Evolutionary conservation across 202 grass and related monocot genomes (phyloP).

Genomic region (Carex sylvatica): DNA sequence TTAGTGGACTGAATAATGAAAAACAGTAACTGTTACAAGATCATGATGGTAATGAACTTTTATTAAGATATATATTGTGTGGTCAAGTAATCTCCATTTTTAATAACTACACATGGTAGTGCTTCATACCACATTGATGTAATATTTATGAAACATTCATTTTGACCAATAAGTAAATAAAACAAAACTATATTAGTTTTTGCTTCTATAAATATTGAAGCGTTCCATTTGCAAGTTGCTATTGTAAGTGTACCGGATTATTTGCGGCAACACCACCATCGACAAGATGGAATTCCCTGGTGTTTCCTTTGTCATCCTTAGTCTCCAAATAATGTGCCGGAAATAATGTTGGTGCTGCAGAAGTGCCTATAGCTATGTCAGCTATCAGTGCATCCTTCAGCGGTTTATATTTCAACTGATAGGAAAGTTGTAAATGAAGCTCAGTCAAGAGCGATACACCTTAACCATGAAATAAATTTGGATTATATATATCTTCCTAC

Average conservation of each 20-base stretch:
- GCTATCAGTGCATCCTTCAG: slow-evolving; percentile 45
- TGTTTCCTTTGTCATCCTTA: not conserved
- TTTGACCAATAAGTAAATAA: not conserved
- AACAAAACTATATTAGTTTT: not conserved
- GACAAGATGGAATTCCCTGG: slow-evolving; percentile 54
- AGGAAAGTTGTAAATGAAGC: not conserved
- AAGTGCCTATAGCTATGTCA: slow-evolving; percentile 56
- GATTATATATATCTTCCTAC: not conserved
- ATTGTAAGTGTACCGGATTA: slow-evolving; percentile 30
- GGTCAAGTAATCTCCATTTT: not conserved
- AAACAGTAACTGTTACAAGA: not conserved
- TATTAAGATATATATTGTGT: not conserved
- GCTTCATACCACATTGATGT: not conserved
- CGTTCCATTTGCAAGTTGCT: not conserved
- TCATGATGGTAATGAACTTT: not conserved
- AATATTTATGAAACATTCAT: not conserved
- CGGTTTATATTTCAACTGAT: slow-evolving; percentile 48
- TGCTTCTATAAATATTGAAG: not conserved
- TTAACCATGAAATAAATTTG: not conserved
- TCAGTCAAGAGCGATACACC: not conserved
- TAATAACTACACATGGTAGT: not conserved
- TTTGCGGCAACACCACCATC: slow-evolving; percentile 62
- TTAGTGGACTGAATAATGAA: not conserved
- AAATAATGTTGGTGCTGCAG: slow-evolving; percentile 69
- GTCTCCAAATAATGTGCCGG: slow-evolving; percentile 57